Evolutionary conservation across 192 early-diverging fungal species (phyloP).

Genomic region (Umbelopsis sp.): DNA sequence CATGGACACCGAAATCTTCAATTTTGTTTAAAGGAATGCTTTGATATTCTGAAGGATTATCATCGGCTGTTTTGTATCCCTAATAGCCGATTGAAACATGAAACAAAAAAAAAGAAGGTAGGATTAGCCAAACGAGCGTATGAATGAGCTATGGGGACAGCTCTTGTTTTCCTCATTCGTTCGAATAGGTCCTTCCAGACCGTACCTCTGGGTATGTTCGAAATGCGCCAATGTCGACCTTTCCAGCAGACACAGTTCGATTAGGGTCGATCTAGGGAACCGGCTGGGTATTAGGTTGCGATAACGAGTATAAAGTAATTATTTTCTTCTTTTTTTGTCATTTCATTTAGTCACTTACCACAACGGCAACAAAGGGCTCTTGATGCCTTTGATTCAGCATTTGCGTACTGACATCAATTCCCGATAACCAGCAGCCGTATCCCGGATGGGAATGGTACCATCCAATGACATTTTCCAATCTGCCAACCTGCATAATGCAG

Average conservation of each 20-base stretch:
- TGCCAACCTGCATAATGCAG: conserved; percentile 68
- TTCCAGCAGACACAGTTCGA: conserved; percentile 94
- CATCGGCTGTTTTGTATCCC: conserved; percentile 79
- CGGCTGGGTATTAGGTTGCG: too few species aligned
- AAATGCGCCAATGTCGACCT: conserved; percentile 98
- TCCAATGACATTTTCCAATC: conserved; percentile 90
- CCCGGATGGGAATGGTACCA: conserved; percentile 99
- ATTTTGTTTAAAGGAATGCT: conserved; percentile 93
- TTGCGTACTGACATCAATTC: conserved; percentile 97
- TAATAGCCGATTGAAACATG: conserved; percentile 19
- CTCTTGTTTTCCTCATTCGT: too few species aligned
- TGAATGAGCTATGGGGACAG: too few species aligned
- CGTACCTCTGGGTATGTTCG: conserved; percentile 89
- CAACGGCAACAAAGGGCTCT: conserved; percentile 94
- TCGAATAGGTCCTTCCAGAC: too few species aligned
- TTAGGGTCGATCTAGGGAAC: conserved; percentile 90
- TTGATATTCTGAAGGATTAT: conserved; percentile 83
- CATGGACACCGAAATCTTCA: conserved; percentile 98
- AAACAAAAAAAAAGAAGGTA: too few species aligned
- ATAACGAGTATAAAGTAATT: too few species aligned
- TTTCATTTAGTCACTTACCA: conserved; percentile 74
- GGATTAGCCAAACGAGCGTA: too few species aligned
- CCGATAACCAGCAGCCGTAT: conserved; percentile 99
- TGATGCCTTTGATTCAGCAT: conserved; percentile 93
- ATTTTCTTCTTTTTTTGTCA: too few species aligned